phyloP scores from a whole-genome alignment of 768 basidiomycete species.

The Boletus speciosus region DNA sequence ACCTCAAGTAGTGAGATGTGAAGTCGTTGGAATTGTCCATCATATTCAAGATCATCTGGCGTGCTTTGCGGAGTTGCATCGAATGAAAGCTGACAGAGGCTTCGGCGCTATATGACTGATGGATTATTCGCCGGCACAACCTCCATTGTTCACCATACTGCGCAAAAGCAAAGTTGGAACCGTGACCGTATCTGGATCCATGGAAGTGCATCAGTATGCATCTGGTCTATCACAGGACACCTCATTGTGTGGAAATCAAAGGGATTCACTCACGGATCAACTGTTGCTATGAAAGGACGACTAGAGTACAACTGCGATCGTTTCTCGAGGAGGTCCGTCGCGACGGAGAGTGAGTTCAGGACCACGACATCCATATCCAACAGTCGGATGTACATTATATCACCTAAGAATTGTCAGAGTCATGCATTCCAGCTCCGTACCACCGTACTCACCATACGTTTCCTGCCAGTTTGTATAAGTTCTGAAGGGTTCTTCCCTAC shows the following conservation, averaged over 20 bases:
- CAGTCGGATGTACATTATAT: slow-evolving; percentile 47
- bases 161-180: slow-evolving; percentile 4
- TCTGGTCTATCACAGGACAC: not conserved
- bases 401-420: slow-evolving; percentile 26
- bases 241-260: not conserved
- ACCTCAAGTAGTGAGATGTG: slow-evolving; percentile 11
- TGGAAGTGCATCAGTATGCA: not conserved
- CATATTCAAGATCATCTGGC: slow-evolving; percentile 4
- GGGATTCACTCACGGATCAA: slow-evolving; percentile 12
- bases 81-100: slow-evolving; percentile 4
- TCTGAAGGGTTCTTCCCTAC: slow-evolving; percentile 11
- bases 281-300: slow-evolving; percentile 37
- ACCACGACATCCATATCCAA: slow-evolving; percentile 45
- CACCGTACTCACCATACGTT: slow-evolving; percentile 12
- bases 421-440: not conserved
- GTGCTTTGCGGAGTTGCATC: slow-evolving; percentile 6
- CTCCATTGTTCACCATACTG: slow-evolving; percentile 12
- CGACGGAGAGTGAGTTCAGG: slow-evolving; percentile 41
- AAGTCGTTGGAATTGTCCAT: slow-evolving; percentile 5
- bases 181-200: slow-evolving; percentile 16
- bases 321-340: slow-evolving; percentile 45
- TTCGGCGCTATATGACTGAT: slow-evolving; percentile 7
- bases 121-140: slow-evolving; percentile 15
- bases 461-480: slow-evolving; percentile 19
- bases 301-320: slow-evolving; percentile 48